Conservation (phyloP, 2,329 filamentous ascomycete species). For the Epichloe gansuensis region DNA sequence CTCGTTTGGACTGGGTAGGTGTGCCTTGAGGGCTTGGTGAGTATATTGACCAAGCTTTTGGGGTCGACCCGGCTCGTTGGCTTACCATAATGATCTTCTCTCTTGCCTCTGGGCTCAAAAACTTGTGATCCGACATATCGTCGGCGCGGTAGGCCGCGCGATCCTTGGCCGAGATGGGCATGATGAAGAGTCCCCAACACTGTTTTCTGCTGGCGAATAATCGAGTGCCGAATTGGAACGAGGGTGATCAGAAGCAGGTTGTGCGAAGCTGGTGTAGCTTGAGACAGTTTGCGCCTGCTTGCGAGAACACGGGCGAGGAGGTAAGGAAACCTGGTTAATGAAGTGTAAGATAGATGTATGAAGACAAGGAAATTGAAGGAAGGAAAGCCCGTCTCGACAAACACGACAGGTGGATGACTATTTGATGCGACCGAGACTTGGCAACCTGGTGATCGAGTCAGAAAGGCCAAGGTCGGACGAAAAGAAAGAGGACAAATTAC, state of each 20-base stretch:
- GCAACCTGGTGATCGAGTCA: constrained; percentile 1
- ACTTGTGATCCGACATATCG: constrained; percentile 20
- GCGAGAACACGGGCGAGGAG: background rate
- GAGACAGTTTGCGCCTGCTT: background rate
- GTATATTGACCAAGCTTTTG: background rate
- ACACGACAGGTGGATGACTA: constrained; percentile 11
- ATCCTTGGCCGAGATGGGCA: constrained; percentile 24
- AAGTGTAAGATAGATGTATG: constrained; percentile 1
- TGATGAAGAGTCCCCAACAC: constrained; percentile 9
- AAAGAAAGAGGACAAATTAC: background rate
- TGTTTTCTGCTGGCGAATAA: too few species aligned
- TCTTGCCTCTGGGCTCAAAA: constrained; percentile 24
- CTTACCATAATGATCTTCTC: constrained; percentile 24
- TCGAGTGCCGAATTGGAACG: background rate
- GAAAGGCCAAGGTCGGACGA: background rate
- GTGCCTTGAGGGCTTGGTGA: constrained; percentile 20
- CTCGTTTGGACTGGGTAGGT: constrained; percentile 22
- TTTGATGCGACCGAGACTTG: constrained; percentile 4
- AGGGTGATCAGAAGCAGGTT: background rate
- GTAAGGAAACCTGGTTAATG: too few species aligned
- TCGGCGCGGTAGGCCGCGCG: constrained; percentile 28
- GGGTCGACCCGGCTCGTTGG: background rate
- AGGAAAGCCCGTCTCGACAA: background rate
- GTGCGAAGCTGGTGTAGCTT: background rate
- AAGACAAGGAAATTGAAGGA: background rate